Base-by-base conservation (phyloP, 2,329 filamentous ascomycete species). In the Colletotrichum cuscutae region DNA sequence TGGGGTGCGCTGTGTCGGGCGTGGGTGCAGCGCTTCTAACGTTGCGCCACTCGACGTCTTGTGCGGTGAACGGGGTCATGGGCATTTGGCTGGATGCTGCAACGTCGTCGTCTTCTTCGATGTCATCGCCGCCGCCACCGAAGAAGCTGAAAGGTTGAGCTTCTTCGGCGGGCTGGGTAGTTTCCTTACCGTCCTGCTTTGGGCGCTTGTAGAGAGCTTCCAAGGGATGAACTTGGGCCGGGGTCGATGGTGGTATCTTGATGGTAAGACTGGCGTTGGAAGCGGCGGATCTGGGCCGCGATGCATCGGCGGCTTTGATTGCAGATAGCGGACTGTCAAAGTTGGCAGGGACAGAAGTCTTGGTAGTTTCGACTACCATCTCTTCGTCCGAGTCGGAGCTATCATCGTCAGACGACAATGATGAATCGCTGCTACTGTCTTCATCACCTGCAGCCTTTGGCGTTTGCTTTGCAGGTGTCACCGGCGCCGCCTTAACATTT, bases 1-100 rank as follows among this genome's bases (percentile, higher is more conserved):
- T 91, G 2, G 94, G 91, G 72, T 95, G 91, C 1, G 95, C 95
- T 0, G 97, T 98, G 79, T 99, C 97, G 0, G 97, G 97, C 0
- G 97, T 99, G 0, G 97, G 97, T 2, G 97, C 97, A 6, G 95
- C 95, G 80, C 95, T 98, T 68, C 97, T 89, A n/a, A 94, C 80
- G 63, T 89, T 90, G 74, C 95, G 89, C 83, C 87, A 90, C 77
- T 94, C 92, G 35, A 96, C 86, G 76, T 98, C 96, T 76, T 92
- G 89, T 75, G 92, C 91, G 0, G 94, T 94, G 80, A 91, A 97
- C 0, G 96, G 96, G 0, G 96, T 98, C 82, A 95, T 90, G 13
- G 95, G 95, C 5, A 85, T 79, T 12, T 88, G 81, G 26, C 72
- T 75, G 5, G 74, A 72, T 5, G 75, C 75, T 6, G 75, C 71